Evolutionary conservation across 352 stramenopile genomes (phyloP).

Genomic region (Phytophthora fragariaefolia): DNA sequence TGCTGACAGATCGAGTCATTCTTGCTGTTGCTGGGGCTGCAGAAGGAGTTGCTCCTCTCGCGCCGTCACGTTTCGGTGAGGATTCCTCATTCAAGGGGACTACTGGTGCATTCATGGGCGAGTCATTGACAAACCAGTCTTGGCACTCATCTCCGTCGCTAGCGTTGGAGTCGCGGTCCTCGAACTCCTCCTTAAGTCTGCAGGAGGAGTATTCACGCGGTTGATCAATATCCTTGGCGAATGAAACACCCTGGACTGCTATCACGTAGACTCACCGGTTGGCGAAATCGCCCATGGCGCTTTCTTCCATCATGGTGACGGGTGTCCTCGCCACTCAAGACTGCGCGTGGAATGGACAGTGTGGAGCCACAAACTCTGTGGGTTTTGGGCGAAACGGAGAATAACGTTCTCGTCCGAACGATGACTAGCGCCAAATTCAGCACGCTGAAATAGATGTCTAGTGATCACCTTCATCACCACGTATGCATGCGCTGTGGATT

Average conservation of each 20-base stretch:
- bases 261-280: slow-evolving; percentile 38
- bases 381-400: slow-evolving; percentile 33
- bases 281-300: slow-evolving; percentile 65
- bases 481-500: too few species aligned
- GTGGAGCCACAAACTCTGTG: not conserved
- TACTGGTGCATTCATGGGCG: slow-evolving; percentile 38
- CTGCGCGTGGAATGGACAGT: not conserved
- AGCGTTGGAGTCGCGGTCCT: slow-evolving; percentile 57
- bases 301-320: slow-evolving; percentile 62
- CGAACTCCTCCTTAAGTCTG: slow-evolving; percentile 72
- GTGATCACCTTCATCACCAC: not conserved
- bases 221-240: not conserved
- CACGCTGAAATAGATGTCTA: slow-evolving; percentile 30
- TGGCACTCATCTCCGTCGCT: slow-evolving; percentile 68
- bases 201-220: not conserved
- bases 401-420: slow-evolving; percentile 16
- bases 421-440: slow-evolving; percentile 15
- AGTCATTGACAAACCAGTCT: slow-evolving; percentile 88
- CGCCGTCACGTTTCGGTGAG: slow-evolving; percentile 22
- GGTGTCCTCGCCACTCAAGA: not conserved
- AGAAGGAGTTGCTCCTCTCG: slow-evolving; percentile 13
- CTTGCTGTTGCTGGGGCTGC: not conserved
- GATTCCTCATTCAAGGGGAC: slow-evolving; percentile 38
- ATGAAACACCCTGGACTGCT: not conserved
- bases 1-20: slow-evolving; percentile 27